Conservation (phyloP, 306 rosid species). For the Betula pendula region DNA sequence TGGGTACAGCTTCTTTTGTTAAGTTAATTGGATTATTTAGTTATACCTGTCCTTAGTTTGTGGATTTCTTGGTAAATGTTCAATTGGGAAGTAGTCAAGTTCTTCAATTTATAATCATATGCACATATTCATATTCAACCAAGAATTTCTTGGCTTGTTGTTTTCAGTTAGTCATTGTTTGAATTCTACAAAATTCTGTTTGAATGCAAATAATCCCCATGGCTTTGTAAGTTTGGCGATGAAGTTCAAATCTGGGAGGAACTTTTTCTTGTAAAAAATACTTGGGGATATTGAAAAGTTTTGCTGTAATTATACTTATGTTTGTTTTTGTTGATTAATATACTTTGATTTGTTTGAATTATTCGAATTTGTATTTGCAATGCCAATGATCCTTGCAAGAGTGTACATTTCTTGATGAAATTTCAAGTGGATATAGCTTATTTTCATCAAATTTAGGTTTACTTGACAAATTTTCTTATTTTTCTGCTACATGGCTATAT, state of each 20-base stretch:
- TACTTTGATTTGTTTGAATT: neutral
- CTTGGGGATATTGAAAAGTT: neutral
- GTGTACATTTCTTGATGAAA: neutral
- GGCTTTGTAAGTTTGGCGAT: conserved; percentile 58
- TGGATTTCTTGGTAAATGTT: neutral
- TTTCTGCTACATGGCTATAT: neutral
- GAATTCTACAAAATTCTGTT: neutral
- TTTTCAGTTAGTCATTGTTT: conserved; percentile 15
- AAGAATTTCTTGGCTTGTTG: neutral
- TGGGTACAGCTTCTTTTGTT: neutral
- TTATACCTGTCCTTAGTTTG: neutral
- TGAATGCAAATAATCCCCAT: conserved; percentile 39
- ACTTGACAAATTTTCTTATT: neutral
- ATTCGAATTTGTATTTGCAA: neutral
- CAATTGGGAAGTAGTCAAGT: neutral
- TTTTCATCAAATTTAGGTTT: neutral
- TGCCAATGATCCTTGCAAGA: neutral
- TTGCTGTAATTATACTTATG: neutral
- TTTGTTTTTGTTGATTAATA: neutral
- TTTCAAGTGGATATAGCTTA: neutral
- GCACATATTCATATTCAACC: neutral
- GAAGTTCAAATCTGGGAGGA: neutral
- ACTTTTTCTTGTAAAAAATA: neutral
- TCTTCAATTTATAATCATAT: neutral
- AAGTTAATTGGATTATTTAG: neutral